Evolutionary conservation across 2,329 filamentous ascomycete species (phyloP).

Genomic region (Fusarium buxicola): DNA sequence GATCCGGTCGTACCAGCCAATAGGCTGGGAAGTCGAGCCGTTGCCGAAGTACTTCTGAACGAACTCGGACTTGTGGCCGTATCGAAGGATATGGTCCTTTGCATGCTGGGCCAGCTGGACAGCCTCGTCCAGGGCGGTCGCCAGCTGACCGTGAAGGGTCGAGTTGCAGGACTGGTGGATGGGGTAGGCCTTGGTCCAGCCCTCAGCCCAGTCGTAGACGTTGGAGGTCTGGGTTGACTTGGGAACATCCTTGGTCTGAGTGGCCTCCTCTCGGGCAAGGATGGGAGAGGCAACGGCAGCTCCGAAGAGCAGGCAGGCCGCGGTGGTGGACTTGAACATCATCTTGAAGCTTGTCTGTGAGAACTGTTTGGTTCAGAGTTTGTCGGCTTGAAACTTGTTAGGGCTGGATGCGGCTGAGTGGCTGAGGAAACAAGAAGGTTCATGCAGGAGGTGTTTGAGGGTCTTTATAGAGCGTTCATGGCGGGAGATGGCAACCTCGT

Average conservation of each 20-base stretch:
- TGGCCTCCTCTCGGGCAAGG: conserved; percentile 41
- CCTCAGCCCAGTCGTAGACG: conserved; percentile 50
- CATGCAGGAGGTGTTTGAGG: conserved; percentile 15
- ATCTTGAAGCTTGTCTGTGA: conserved; percentile 32
- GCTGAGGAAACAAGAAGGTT: conserved; percentile 23
- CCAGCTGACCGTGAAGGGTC: conserved; percentile 68
- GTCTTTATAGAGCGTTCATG: conserved; percentile 36
- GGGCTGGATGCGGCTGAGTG: conserved; percentile 28
- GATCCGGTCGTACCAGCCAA: conserved; percentile 73
- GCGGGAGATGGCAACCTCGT: background rate
- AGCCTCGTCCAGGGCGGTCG: conserved; percentile 68
- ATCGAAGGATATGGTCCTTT: conserved; percentile 69
- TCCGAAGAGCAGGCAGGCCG: conserved; percentile 43
- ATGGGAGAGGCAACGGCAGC: conserved; percentile 47
- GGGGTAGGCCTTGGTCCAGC: conserved; percentile 52
- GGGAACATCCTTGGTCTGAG: conserved; percentile 31
- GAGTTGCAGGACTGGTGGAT: conserved; percentile 76
- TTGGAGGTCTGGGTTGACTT: conserved; percentile 34
- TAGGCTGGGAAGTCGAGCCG: conserved; percentile 65
- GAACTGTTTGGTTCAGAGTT: conserved; percentile 11
- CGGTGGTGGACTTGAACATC: conserved; percentile 43
- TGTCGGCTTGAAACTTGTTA: conserved; percentile 9
- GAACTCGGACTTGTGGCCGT: conserved; percentile 67
- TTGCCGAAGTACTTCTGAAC: conserved; percentile 76
- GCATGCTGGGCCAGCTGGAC: conserved; percentile 69